A percentile compares a stretch with the other conserved stretches of the same genome.
Conservation (phyloP, 2,329 filamentous ascomycete species). For the Podosphaera xanthii region DNA sequence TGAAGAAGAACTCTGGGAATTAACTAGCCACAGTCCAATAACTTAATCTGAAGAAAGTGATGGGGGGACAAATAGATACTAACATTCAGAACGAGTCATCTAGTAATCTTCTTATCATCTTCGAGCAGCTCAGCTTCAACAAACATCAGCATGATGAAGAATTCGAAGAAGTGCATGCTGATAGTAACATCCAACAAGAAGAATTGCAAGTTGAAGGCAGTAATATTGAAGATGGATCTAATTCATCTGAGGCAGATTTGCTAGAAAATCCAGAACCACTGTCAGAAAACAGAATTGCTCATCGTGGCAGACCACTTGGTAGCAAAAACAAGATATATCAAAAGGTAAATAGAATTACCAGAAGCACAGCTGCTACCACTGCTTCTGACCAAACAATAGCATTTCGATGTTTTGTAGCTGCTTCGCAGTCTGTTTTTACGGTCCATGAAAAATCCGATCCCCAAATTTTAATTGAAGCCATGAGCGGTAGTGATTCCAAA, state of each 20-base stretch:
- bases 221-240: too few relatives aligned
- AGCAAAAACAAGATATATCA: neutral
- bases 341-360: too few relatives aligned
- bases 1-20: too few relatives aligned
- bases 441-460: too few relatives aligned
- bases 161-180: neutral
- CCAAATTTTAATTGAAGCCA: too few relatives aligned
- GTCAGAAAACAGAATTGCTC: neutral
- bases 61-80: neutral
- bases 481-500: too few relatives aligned
- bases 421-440: too few relatives aligned
- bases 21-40: neutral
- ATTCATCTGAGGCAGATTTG: too few relatives aligned
- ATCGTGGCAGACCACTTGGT: neutral
- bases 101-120: neutral
- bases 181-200: neutral
- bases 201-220: too few relatives aligned
- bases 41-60: neutral
- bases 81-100: neutral
- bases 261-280: neutral
- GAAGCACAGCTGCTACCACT: too few relatives aligned
- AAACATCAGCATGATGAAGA: neutral
- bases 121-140: neutral
- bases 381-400: too few relatives aligned
- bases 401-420: too few relatives aligned